A percentile compares a stretch with the other conserved stretches of the same genome.
phyloP scores from a whole-genome alignment of 2,329 filamentous ascomycete genomes.

The Endoconidiophora polonica region DNA sequence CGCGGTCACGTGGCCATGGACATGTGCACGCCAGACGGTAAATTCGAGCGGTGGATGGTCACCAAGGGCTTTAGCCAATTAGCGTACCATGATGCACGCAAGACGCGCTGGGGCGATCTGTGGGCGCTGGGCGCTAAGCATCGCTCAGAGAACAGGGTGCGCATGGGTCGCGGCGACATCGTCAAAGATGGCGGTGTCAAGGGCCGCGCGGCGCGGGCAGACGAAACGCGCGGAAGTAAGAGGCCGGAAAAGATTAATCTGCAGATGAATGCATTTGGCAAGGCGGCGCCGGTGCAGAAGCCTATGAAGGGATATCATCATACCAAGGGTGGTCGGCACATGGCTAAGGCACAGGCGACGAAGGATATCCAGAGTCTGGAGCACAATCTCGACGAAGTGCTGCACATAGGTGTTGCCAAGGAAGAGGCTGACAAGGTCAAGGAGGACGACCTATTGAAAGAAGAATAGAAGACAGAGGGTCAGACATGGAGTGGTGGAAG shows the following conservation, averaged over 20 bases:
- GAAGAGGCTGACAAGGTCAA: background rate
- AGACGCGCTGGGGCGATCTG: constrained; percentile 78
- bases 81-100: constrained; percentile 84
- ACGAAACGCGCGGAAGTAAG: constrained; percentile 2
- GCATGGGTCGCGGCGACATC: constrained; percentile 34
- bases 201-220: constrained; percentile 8
- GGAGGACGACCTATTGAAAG: background rate
- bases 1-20: constrained; percentile 79
- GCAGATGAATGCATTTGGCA: constrained; percentile 12
- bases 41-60: constrained; percentile 85
- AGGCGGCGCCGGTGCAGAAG: constrained; percentile 12
- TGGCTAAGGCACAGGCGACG: constrained; percentile 9
- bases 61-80: constrained; percentile 63
- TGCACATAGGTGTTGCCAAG: constrained; percentile 9
- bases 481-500: background rate
- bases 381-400: constrained; percentile 7
- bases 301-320: constrained; percentile 12
- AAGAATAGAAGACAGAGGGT: background rate
- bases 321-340: constrained; percentile 12
- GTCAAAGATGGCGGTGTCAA: constrained; percentile 17
- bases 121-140: constrained; percentile 95
- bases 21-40: constrained; percentile 71
- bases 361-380: constrained; percentile 7
- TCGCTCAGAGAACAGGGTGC: constrained; percentile 42
- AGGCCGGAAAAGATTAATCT: constrained; percentile 10